These are phyloP conservation scores for Scedosporium apiospermum DNA, from an alignment of 2,329 filamentous ascomycete genomes.

Conservation along the genomic window DNA sequence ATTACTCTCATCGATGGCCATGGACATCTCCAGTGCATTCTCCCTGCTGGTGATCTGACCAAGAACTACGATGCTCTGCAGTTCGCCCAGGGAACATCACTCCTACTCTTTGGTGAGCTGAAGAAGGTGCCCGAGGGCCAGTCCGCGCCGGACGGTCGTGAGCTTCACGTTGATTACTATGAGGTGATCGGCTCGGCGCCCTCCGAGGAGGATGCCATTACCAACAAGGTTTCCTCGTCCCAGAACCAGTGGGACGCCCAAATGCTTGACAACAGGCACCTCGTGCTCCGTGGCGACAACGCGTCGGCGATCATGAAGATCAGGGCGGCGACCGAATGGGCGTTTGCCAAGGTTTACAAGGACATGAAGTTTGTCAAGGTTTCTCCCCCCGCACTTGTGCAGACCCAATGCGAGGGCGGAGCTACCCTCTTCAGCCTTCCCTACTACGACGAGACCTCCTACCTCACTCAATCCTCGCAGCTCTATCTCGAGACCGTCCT, in stretches of 20 bases:
- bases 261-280: conserved; percentile 73
- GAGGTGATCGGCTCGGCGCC: conserved; percentile 69
- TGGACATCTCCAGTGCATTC: conserved; percentile 68
- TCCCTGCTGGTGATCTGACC: conserved; percentile 66
- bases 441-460: conserved; percentile 85
- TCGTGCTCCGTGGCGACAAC: conserved; percentile 75
- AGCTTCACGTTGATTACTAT: conserved; percentile 87
- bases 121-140: conserved; percentile 68
- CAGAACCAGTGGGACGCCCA: conserved; percentile 47
- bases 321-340: conserved; percentile 68
- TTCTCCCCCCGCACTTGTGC: conserved; percentile 80
- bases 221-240: conserved; percentile 54
- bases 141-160: conserved; percentile 72
- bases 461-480: conserved; percentile 93
- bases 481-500: conserved; percentile 94
- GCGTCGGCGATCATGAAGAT: conserved; percentile 83
- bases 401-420: conserved; percentile 90
- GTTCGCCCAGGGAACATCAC: conserved; percentile 77
- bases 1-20: conserved; percentile 80
- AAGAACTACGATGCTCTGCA: conserved; percentile 89
- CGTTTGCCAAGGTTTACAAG: conserved; percentile 71
- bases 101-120: conserved; percentile 78
- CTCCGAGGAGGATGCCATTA: conserved; percentile 83
- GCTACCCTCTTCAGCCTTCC: conserved; percentile 82
- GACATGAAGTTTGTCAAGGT: conserved; percentile 74